Evolutionary conservation across 805 yeast species (phyloP).

Genomic region (Candida sanyiensis): DNA sequence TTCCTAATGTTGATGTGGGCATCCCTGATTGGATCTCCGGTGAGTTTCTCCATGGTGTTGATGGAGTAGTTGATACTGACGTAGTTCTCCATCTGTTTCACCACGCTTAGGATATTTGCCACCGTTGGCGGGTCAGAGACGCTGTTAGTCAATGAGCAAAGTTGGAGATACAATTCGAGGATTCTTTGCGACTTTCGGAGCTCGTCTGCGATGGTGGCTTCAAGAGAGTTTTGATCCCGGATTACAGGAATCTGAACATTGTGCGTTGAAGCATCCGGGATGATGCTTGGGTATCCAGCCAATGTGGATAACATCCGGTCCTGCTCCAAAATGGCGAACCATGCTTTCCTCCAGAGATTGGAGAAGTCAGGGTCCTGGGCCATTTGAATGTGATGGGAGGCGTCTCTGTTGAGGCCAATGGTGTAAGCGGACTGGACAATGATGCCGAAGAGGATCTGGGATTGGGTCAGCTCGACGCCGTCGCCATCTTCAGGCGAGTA

Average conservation of each 20-base stretch:
- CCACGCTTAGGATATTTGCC: conserved; percentile 12
- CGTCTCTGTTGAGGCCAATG: conserved; percentile 45
- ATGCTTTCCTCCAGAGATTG: conserved; percentile 22
- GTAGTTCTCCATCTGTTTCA: conserved; percentile 16
- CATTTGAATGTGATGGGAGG: conserved; percentile 26
- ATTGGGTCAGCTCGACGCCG: conserved; percentile 38
- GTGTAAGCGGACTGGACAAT: conserved; percentile 39
- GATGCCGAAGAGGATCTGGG: conserved; percentile 34
- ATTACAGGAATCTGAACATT: conserved; percentile 17
- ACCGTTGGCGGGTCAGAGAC: conserved; percentile 15
- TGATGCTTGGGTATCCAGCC: conserved; percentile 20
- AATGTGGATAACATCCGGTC: conserved; percentile 20
- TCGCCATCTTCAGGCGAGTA: conserved; percentile 46
- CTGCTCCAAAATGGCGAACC: conserved; percentile 23
- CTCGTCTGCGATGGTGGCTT: conserved; percentile 15
- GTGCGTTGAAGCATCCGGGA: conserved; percentile 16
- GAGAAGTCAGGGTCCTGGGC: conserved; percentile 13
- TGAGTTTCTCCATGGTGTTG: conserved; percentile 5
- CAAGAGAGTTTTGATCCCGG: conserved; percentile 7
- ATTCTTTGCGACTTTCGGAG: conserved; percentile 17
- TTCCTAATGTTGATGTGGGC: conserved; percentile 15
- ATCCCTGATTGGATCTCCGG: background rate
- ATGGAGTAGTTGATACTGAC: conserved; percentile 16
- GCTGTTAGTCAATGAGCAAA: conserved; percentile 21
- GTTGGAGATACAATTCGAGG: conserved; percentile 13